These are phyloP conservation scores for Penicillium sp. DNA, from an alignment of 2,329 filamentous ascomycete species.

Conservation along the genomic window DNA sequence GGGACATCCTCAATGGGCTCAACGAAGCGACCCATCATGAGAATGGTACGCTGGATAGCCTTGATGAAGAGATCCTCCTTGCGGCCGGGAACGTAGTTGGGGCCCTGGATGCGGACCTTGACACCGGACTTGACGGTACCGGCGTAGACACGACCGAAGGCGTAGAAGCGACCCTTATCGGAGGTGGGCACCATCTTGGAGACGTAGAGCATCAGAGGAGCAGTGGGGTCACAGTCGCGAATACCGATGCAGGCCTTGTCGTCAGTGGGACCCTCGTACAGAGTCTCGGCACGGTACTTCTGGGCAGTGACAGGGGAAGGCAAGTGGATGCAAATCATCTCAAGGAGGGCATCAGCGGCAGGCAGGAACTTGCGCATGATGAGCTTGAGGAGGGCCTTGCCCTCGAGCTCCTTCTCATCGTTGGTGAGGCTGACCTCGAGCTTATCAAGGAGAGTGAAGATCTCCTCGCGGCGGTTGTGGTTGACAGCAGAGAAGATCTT, in stretches of 20 bases:
- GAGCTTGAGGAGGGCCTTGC: slow-evolving; percentile 96
- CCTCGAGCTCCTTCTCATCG: slow-evolving; percentile 90
- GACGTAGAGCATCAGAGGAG: slow-evolving; percentile 99
- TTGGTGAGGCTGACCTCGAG: slow-evolving; percentile 83
- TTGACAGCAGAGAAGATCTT: slow-evolving; percentile 94
- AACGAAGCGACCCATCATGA: slow-evolving; percentile 99
- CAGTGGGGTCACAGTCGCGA: slow-evolving; percentile 97
- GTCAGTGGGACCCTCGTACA: slow-evolving; percentile 95
- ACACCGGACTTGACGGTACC: slow-evolving; percentile 97
- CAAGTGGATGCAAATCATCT: slow-evolving; percentile 99
- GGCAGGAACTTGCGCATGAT: slow-evolving; percentile 99
- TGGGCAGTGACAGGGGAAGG: slow-evolving; percentile 94
- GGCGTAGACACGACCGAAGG: slow-evolving; percentile 99
- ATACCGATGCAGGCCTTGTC: slow-evolving; percentile 93
- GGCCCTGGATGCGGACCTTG: slow-evolving; percentile 99
- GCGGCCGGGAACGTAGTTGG: slow-evolving; percentile 96
- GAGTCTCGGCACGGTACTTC: slow-evolving; percentile 95
- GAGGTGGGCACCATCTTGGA: slow-evolving; percentile 99
- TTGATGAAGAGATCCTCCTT: slow-evolving; percentile 99
- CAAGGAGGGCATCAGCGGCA: slow-evolving; percentile 92
- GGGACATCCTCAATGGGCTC: slow-evolving; percentile 99
- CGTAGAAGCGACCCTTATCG: slow-evolving; percentile 99
- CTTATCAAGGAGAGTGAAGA: slow-evolving; percentile 78
- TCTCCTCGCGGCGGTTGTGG: slow-evolving; percentile 98
- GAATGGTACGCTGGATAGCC: slow-evolving; percentile 98